Percentiles rank a stretch among this genome's conserved stretches.
Evolutionary conservation across 768 basidiomycete species (phyloP).

Genomic region (Panellus pusillus): DNA sequence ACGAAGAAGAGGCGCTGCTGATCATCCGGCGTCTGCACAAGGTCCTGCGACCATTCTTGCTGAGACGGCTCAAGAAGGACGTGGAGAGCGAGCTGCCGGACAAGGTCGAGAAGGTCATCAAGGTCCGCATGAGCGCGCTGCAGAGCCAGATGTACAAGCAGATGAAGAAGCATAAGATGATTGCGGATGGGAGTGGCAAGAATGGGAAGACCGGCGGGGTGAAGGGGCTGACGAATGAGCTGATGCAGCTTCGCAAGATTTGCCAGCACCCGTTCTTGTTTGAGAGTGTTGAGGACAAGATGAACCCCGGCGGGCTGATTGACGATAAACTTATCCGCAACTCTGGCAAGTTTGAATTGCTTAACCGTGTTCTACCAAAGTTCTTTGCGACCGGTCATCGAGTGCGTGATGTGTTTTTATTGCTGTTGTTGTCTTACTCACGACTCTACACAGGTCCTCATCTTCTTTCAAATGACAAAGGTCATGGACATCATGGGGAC

Average conservation of each 20-base stretch:
- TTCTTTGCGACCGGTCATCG: constrained; percentile 91
- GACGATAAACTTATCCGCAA: constrained; percentile 85
- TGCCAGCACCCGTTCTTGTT: constrained; percentile 98
- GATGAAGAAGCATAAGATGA: constrained; percentile 99
- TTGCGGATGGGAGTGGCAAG: constrained; percentile 74
- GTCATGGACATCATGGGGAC: constrained; percentile 99
- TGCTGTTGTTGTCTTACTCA: background rate
- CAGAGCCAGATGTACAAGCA: constrained; percentile 94
- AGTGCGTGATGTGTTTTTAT: constrained; percentile 39
- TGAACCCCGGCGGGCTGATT: constrained; percentile 79
- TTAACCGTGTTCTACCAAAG: constrained; percentile 91
- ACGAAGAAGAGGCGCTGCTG: constrained; percentile 98
- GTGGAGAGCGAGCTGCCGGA: constrained; percentile 95
- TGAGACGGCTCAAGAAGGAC: constrained; percentile 92
- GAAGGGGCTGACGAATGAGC: constrained; percentile 89
- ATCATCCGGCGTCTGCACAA: constrained; percentile 97
- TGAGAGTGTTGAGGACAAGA: constrained; percentile 90
- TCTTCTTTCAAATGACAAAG: constrained; percentile 99
- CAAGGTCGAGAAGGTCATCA: constrained; percentile 98
- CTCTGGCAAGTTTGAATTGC: constrained; percentile 91
- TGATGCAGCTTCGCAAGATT: constrained; percentile 98
- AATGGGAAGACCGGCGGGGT: constrained; percentile 80
- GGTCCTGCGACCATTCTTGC: constrained; percentile 91
- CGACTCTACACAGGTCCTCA: constrained; percentile 65
- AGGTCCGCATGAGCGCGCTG: constrained; percentile 90